Percentiles rank a stretch among this genome's conserved stretches.
phyloP scores from a whole-genome alignment of 495 filamentous ascomycete genomes.

The Penicillium mononematosum region DNA sequence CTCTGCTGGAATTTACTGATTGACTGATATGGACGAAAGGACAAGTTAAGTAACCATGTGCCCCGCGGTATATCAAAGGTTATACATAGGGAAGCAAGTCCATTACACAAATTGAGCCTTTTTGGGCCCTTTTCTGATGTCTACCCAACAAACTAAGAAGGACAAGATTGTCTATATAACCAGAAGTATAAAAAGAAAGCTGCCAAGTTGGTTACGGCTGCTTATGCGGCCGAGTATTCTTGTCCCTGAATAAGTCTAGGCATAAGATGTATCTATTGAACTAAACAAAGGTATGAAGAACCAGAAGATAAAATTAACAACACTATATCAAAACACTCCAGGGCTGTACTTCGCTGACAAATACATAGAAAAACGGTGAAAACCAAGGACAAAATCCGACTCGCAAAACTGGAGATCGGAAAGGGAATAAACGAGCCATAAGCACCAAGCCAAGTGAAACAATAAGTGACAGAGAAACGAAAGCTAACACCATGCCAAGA shows the following conservation, averaged over 20 bases:
- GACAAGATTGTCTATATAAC: no score
- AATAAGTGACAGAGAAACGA: conserved; percentile 24
- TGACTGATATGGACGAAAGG: background rate
- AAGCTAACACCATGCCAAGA: conserved; percentile 32
- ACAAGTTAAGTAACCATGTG: background rate
- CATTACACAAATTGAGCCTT: no score
- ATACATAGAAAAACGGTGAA: conserved; percentile 16
- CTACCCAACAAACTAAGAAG: no score
- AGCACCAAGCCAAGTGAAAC: conserved; percentile 24
- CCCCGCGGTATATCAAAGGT: background rate
- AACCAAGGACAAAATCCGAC: conserved; percentile 16
- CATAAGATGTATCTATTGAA: background rate
- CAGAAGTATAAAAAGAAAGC: no score
- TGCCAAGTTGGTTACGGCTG: no score
- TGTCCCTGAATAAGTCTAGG: background rate
- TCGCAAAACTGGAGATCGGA: conserved; percentile 15
- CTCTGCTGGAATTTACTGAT: background rate
- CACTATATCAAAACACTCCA: conserved; percentile 19
- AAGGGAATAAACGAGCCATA: conserved; percentile 21
- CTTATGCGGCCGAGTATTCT: no score
- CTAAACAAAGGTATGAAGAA: background rate
- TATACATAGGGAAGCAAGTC: no score
- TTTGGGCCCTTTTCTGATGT: no score
- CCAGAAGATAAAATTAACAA: conserved; percentile 23
- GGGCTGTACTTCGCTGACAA: conserved; percentile 28